Evolutionary conservation across 106 monocot genomes (phyloP).

Genomic region (Dioscorea alata): DNA sequence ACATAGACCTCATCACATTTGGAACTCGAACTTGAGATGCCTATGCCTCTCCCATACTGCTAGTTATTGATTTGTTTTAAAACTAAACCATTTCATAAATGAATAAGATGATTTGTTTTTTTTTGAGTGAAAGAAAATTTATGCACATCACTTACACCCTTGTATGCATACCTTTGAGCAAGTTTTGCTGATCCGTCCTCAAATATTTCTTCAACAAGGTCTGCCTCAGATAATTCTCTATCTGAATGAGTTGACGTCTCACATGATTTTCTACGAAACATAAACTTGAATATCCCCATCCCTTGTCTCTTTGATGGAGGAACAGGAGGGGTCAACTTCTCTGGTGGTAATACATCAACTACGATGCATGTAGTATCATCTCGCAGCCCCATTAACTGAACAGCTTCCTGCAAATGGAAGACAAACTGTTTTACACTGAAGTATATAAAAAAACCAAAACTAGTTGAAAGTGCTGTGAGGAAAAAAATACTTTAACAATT

Average conservation of each 20-base stretch:
- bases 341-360: slow-evolving; percentile 81
- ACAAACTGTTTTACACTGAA: not conserved
- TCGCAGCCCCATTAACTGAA: slow-evolving; percentile 54
- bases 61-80: too few relatives aligned
- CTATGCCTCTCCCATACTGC: too few relatives aligned
- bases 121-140: too few relatives aligned
- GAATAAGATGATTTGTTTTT: too few relatives aligned
- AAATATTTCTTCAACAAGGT: slow-evolving; percentile 71
- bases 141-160: too few relatives aligned
- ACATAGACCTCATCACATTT: too few relatives aligned
- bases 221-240: slow-evolving; percentile 38
- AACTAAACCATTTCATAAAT: too few relatives aligned
- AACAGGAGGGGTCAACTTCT: slow-evolving; percentile 46
- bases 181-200: slow-evolving; percentile 77
- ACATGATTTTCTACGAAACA: slow-evolving; percentile 38
- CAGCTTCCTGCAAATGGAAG: slow-evolving; percentile 52
- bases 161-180: slow-evolving; percentile 37
- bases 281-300: slow-evolving; percentile 44
- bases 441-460: not conserved
- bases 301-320: slow-evolving; percentile 44
- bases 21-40: too few relatives aligned
- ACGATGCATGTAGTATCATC: slow-evolving; percentile 94
- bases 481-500: slow-evolving; percentile 52
- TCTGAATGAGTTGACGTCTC: slow-evolving; percentile 37
- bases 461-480: not conserved